These are phyloP conservation scores for Fraxinus sp. DNA, from an alignment of 305 asterid genomes.

Conservation along the genomic window DNA sequence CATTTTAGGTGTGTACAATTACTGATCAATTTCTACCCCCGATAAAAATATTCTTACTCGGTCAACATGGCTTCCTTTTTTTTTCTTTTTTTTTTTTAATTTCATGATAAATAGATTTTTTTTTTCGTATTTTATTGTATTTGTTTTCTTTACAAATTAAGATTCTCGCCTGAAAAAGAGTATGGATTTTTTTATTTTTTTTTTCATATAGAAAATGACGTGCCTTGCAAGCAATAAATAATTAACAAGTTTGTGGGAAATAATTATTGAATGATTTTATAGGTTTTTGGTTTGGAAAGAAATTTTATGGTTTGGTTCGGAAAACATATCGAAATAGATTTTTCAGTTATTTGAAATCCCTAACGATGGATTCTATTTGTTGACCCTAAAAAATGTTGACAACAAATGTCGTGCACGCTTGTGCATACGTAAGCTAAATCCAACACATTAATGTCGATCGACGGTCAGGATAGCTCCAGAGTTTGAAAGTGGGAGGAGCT, in stretches of 20 bases:
- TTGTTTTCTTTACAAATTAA: no score
- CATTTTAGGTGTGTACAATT: not conserved
- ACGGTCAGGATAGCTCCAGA: no score
- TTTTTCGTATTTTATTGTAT: not conserved
- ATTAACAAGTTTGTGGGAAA: not conserved
- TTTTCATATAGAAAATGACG: not conserved
- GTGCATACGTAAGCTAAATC: no score
- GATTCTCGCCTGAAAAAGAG: not conserved
- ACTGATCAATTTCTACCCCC: not conserved
- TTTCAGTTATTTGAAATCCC: not conserved
- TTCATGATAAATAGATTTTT: not conserved
- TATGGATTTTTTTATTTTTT: not conserved
- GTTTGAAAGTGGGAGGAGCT: no score
- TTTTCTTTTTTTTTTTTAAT: no score
- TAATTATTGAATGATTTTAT: no score
- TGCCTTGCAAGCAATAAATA: not conserved
- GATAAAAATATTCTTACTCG: not conserved
- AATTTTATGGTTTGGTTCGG: not conserved
- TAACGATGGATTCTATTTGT: not conserved
- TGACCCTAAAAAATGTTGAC: no score
- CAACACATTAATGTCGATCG: no score
- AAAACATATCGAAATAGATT: no score
- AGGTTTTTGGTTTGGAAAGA: not conserved
- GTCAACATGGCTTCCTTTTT: not conserved
- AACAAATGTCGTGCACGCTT: no score